A percentile compares a stretch with the other conserved stretches of the same genome.
Conservation (phyloP, 1,284 basidiomycete genomes). For the Ustilago tritici region DNA sequence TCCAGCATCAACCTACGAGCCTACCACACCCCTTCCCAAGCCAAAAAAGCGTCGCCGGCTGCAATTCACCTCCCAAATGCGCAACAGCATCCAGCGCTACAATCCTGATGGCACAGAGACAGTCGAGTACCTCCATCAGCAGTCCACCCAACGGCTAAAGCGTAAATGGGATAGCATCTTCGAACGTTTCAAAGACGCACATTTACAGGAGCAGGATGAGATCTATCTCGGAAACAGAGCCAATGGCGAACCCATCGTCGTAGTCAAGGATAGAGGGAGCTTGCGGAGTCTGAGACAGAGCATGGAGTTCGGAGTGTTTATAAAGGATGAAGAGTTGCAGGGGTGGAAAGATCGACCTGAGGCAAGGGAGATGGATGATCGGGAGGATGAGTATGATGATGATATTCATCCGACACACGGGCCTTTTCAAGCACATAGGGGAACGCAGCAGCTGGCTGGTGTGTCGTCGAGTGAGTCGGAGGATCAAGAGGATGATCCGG, state of each 20-base stretch:
- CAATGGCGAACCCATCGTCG: conserved; percentile 51
- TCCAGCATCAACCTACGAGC: not conserved
- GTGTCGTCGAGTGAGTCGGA: conserved; percentile 28
- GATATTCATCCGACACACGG: conserved; percentile 33
- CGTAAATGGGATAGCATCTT: conserved; percentile 66
- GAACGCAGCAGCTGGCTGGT: not conserved
- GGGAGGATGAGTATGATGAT: conserved; percentile 24
- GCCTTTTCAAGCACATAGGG: not conserved
- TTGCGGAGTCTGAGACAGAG: conserved; percentile 48
- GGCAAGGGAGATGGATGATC: conserved; percentile 25
- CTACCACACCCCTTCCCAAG: conserved; percentile 2
- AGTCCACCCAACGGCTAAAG: conserved; percentile 62
- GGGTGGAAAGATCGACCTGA: conserved; percentile 42
- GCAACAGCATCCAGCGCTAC: conserved; percentile 40
- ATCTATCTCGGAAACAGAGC: conserved; percentile 62
- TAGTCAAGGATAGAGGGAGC: conserved; percentile 63
- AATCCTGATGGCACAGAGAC: conserved; percentile 61
- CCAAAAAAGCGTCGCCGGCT: conserved; percentile 45
- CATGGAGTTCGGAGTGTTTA: conserved; percentile 63
- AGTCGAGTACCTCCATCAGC: conserved; percentile 58
- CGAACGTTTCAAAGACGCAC: conserved; percentile 64
- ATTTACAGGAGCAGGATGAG: conserved; percentile 65
- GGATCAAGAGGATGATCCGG: conserved; percentile 26
- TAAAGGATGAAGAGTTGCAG: conserved; percentile 62
- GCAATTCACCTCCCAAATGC: conserved; percentile 48